Evolutionary conservation across 148 eudicot species (phyloP).

Genomic region (Talinum fruticosum): DNA sequence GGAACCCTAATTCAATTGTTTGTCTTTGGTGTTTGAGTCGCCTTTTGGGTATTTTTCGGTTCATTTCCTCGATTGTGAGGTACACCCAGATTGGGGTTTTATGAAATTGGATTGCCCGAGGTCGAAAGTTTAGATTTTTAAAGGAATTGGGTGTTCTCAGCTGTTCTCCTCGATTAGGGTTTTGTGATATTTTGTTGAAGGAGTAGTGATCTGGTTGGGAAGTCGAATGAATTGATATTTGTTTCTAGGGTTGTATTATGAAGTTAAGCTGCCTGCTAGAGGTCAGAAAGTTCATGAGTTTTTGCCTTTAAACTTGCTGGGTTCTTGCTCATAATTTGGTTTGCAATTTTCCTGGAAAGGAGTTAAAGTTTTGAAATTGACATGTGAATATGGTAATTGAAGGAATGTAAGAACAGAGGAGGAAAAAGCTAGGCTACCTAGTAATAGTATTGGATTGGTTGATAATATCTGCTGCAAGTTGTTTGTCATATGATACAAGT

Average conservation of each 20-base stretch:
- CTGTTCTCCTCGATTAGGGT: neutral
- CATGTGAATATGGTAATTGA: neutral
- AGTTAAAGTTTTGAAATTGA: neutral
- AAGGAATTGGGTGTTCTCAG: neutral
- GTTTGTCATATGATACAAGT: neutral
- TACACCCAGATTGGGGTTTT: neutral
- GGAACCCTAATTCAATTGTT: neutral
- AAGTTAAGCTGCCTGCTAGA: neutral
- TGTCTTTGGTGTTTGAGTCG: neutral
- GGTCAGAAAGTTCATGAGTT: neutral
- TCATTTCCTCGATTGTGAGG: constrained; percentile 1
- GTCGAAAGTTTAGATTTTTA: neutral
- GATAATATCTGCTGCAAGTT: neutral
- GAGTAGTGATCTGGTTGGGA: neutral
- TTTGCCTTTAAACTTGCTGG: neutral
- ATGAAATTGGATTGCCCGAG: neutral
- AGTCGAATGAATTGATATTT: neutral
- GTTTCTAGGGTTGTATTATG: neutral
- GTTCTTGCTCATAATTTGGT: neutral
- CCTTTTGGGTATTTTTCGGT: neutral
- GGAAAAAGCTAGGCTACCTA: neutral
- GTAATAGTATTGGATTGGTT: neutral
- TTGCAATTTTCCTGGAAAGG: neutral
- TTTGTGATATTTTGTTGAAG: too few species aligned
- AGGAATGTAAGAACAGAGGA: neutral